phyloP scores from a whole-genome alignment of 177 flowering plant species.

The Tripterygium wilfordii region DNA sequence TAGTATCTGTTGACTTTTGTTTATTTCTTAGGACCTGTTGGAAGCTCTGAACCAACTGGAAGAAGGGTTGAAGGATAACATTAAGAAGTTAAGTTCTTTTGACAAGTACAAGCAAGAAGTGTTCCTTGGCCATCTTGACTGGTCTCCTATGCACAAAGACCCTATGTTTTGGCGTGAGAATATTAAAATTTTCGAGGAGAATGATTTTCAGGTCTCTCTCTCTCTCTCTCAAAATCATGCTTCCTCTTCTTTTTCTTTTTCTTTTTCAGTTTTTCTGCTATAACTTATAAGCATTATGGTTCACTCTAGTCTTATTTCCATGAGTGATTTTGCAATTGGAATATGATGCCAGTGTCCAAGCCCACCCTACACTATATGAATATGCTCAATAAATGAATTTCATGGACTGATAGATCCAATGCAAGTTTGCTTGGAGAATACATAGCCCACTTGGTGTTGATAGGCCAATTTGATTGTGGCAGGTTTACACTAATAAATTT shows the following conservation, averaged over 20 bases:
- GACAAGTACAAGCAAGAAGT: slow-evolving; percentile 97
- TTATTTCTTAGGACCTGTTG: slow-evolving; percentile 59
- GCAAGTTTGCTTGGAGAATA: too few relatives aligned
- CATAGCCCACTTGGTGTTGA: too few relatives aligned
- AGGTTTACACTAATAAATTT: too few relatives aligned
- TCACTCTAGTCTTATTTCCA: too few relatives aligned
- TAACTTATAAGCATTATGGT: too few relatives aligned
- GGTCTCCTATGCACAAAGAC: slow-evolving; percentile 98
- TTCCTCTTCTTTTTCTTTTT: not conserved
- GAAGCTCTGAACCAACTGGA: slow-evolving; percentile 87
- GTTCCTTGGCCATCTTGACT: slow-evolving; percentile 92
- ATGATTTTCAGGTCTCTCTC: slow-evolving; percentile 78
- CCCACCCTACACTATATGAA: too few relatives aligned
- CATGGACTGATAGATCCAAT: too few relatives aligned
- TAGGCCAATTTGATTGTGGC: too few relatives aligned
- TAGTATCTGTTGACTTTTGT: not conserved
- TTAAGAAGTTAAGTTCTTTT: slow-evolving; percentile 81
- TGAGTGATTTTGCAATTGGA: too few relatives aligned
- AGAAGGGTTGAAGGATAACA: slow-evolving; percentile 73
- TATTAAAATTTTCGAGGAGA: slow-evolving; percentile 74
- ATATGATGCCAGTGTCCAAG: too few relatives aligned
- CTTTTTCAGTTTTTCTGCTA: not conserved
- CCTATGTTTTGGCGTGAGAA: slow-evolving; percentile 90
- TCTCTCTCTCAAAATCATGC: not conserved
- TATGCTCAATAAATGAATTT: too few relatives aligned